Evolutionary conservation across 2,329 filamentous ascomycete genomes (phyloP).

Genomic region (Epichloe hybrida): DNA sequence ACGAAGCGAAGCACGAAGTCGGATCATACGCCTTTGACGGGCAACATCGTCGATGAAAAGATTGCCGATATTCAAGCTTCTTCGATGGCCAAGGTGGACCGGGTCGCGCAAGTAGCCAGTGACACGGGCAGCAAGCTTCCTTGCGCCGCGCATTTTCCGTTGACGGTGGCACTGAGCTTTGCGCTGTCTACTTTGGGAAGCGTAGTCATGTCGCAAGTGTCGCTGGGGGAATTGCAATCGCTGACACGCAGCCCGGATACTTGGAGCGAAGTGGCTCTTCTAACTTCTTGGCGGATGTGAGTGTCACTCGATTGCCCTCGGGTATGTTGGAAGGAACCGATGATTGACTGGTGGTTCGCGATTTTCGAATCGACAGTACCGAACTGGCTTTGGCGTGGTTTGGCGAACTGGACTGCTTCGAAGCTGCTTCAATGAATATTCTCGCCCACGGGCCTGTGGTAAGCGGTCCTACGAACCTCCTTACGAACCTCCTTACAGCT

Average conservation of each 20-base stretch:
- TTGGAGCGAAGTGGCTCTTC: slow-evolving; percentile 44
- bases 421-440: slow-evolving; percentile 50
- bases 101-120: not conserved
- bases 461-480: not conserved
- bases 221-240: slow-evolving; percentile 50
- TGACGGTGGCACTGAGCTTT: slow-evolving; percentile 42
- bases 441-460: slow-evolving; percentile 64
- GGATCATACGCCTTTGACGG: slow-evolving; percentile 5
- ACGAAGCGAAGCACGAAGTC: slow-evolving; percentile 12
- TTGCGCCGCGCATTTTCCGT: slow-evolving; percentile 33
- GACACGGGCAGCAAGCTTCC: slow-evolving; percentile 23
- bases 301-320: slow-evolving; percentile 14
- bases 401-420: slow-evolving; percentile 58
- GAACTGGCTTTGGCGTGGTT: slow-evolving; percentile 64
- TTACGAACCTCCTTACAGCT: not conserved
- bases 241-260: slow-evolving; percentile 52
- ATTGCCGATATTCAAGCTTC: not conserved
- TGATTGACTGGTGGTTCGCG: not conserved
- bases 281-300: slow-evolving; percentile 42
- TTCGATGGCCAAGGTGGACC: slow-evolving; percentile 9
- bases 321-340: slow-evolving; percentile 1
- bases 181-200: slow-evolving; percentile 51
- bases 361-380: slow-evolving; percentile 28
- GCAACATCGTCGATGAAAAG: not conserved
- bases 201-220: slow-evolving; percentile 44